Percentiles rank a stretch among this genome's conserved stretches.
These are phyloP conservation scores for Aspergillus nomiae DNA, from an alignment of 2,329 filamentous ascomycete species.

Conservation along the genomic window DNA sequence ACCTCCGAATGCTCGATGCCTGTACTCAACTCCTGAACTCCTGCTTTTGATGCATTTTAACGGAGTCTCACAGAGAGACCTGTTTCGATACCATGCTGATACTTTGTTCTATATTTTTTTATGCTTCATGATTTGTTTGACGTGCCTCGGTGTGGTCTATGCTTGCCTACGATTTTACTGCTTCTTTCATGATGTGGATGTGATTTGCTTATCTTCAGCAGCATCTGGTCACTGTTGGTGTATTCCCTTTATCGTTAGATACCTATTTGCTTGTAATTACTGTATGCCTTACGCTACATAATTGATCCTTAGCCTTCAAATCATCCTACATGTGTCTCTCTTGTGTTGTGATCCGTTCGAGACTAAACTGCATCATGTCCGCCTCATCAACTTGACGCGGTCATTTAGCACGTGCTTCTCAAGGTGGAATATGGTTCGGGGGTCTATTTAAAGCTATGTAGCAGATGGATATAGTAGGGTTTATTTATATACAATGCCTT, in stretches of 20 bases:
- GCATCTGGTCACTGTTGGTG: constrained; percentile 18
- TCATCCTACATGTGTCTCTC: background rate
- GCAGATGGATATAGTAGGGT: background rate
- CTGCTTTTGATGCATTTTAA: constrained; percentile 9
- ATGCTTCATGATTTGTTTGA: constrained; percentile 19
- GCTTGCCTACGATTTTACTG: constrained; percentile 8
- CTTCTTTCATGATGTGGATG: constrained; percentile 6
- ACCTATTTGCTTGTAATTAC: constrained; percentile 38
- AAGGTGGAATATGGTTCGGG: background rate
- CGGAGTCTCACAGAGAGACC: constrained; percentile 5
- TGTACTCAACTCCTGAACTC: background rate
- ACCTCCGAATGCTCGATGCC: constrained; percentile 10
- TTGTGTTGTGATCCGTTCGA: background rate
- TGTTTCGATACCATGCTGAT: constrained; percentile 21
- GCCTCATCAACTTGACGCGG: background rate
- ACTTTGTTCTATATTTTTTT: constrained; percentile 9
- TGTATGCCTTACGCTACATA: constrained; percentile 27
- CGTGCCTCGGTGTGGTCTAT: constrained; percentile 10
- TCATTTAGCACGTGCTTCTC: background rate
- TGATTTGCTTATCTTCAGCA: constrained; percentile 9
- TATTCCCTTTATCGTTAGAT: constrained; percentile 30
- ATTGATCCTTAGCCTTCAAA: constrained; percentile 8
- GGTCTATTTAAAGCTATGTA: background rate
- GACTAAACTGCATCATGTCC: background rate
- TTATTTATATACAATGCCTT: constrained; percentile 1